Evolutionary conservation across 2,329 filamentous ascomycete genomes (phyloP), one percentile per base, ranked within the genome.

Genomic region (Colletotrichum horii): DNA sequence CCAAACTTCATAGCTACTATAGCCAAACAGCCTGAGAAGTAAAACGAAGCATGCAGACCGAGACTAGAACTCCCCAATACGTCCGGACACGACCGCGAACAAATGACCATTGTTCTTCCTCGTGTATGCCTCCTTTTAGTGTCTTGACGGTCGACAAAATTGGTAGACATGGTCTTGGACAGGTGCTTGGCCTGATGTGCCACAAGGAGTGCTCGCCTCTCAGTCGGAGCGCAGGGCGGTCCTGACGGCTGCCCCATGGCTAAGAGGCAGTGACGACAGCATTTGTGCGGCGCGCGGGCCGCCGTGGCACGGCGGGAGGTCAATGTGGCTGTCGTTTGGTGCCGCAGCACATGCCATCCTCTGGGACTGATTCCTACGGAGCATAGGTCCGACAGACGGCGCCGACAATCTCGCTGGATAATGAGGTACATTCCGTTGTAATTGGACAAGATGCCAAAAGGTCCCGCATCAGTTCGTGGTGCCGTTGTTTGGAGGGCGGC

Each of bases 321-420:
- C 22, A 58, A n/a, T 66, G 67, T 71, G 71, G 71, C 71, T 66
- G 74, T 65, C 70, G 60, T 61, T 43, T 65, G 70, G 34, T 48
- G 58, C 64, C 64, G 55, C 52, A 70, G 24, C 28, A 43, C 34
- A 73, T 71, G 70, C 48, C 71, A 65, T 22, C 30, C 28, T 24
- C n/a, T 30, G 26, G 32, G 22, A 22, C 24, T 30, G 11, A 9
- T 36, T 62, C 15, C 28, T 16, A 24, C 16, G 24, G 30, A 28
- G 28, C 34, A 19, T 30, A 12, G 28, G 24, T 14, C 28, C 56
- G 15, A 52, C 32, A 32, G 48, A 65, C 6, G 34, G 36, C 8
- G 58, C 48, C 28, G 58, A 30, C 19, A 71, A 15, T 36, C 43
- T 32, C 36, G 32, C 61, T 62, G 24, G 43, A 28, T 56, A 36